Conservation (phyloP, 495 filamentous ascomycete genomes). For the Daldinia decipiens region DNA sequence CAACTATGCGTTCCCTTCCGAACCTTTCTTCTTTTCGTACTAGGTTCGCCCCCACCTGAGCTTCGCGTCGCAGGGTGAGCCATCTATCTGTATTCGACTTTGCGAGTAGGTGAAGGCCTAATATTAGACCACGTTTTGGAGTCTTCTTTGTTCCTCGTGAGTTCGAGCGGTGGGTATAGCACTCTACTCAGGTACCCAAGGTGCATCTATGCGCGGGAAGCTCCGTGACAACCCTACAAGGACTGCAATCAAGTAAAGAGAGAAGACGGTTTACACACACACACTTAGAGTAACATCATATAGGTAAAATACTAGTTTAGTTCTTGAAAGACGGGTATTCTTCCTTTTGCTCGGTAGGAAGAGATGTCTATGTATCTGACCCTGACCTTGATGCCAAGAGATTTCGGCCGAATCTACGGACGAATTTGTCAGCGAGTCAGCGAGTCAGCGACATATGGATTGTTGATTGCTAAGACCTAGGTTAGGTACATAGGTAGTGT, state of each 20-base stretch:
- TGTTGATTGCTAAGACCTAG: neutral
- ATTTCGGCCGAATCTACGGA: conserved; percentile 42
- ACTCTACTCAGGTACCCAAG: neutral
- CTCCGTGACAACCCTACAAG: neutral
- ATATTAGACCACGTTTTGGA: neutral
- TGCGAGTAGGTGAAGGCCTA: neutral
- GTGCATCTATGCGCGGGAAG: neutral
- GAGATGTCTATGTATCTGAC: conserved; percentile 11
- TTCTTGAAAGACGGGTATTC: neutral
- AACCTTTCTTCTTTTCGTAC: conserved; percentile 56
- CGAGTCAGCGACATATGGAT: no score
- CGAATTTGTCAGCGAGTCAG: conserved; percentile 47
- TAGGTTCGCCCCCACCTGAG: conserved; percentile 8
- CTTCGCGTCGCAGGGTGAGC: conserved; percentile 25
- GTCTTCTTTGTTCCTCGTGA: neutral
- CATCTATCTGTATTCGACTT: conserved; percentile 26
- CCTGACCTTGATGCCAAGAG: conserved; percentile 35
- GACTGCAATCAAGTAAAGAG: neutral
- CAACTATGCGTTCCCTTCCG: conserved; percentile 67
- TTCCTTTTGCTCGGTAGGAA: neutral
- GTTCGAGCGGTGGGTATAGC: neutral
- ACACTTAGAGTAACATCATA: neutral
- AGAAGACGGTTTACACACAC: neutral
- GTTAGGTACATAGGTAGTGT: no score
- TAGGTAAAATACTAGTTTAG: neutral